Base-by-base conservation (phyloP, 129 eudicot genomes). In the Smallanthus sonchifolius region DNA sequence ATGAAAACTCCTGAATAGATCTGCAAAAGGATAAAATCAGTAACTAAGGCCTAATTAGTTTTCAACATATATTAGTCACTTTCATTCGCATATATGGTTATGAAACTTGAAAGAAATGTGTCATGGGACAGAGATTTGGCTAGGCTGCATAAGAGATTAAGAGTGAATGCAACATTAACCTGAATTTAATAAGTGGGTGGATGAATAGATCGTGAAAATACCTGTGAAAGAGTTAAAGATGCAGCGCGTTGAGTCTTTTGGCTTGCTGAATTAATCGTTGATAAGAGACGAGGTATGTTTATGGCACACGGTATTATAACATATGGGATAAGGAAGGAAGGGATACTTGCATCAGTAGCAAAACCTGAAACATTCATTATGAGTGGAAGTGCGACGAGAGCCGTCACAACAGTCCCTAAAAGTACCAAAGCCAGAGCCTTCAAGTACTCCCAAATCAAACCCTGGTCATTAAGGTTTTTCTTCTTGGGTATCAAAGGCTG, bases 1-100 rank as follows among this genome's bases (percentile, higher is more conserved):
- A 84, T 87, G 75, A 86, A 80, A 39, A 88, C 91, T 52, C 84
- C 84, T 63, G 89, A 83, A 47, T 87, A 90, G 54, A 87, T 77
- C 96, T 90, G 81, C 59, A 43, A 44, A 40, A 59, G 1, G 30
- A 24, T 24, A 24, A 24, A 24, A 24, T 24, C 30, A 24, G 30
- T 24, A 24, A 24, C 1, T 24, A 24, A 24, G 30, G 30, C 30
- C 30, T 24, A 24, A 24, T 24, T 24, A 0, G 30, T 24, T 24
- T 0, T 24, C 30, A 24, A 24, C 30, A 24, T 24, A 24, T 24
- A 24, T 24, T 24, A 24, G 30, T 24, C 30, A 24, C 30, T 24
- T 24, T 24, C 30, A 24, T 0, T 24, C 30, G 30, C 30, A 4
- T 10, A 45, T 45, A 10, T 10, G 14, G 52, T 13, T 5, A 15